Percentiles rank a stretch among this genome's conserved stretches.
phyloP scores from a whole-genome alignment of 2,329 filamentous ascomycete species.

The Alternaria solani region DNA sequence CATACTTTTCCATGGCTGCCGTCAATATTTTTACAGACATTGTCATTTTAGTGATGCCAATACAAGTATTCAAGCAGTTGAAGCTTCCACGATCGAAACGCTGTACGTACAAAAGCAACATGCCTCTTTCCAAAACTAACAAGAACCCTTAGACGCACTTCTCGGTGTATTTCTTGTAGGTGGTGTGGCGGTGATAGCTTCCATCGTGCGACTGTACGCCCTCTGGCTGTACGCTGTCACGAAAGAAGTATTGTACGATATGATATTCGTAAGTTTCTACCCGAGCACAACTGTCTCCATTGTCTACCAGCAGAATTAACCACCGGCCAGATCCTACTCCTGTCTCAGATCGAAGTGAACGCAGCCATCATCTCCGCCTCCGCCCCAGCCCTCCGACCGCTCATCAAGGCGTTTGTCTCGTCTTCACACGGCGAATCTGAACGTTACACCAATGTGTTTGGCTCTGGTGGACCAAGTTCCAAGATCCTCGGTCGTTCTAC shows the following conservation, averaged over 20 bases:
- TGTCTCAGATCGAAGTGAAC: conserved; percentile 54
- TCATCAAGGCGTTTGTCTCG: conserved; percentile 36
- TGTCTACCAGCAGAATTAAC: no score
- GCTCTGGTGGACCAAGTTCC: neutral
- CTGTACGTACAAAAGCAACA: no score
- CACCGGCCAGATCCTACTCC: conserved; percentile 37
- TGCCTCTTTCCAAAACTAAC: no score
- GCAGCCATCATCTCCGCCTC: conserved; percentile 53
- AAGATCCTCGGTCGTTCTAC: no score
- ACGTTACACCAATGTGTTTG: no score
- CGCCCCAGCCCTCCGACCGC: conserved; percentile 49
- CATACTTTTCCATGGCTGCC: conserved; percentile 28
- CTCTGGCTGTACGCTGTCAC: conserved; percentile 30
- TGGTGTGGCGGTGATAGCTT: conserved; percentile 29
- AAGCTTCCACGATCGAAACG: no score
- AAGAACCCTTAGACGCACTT: no score
- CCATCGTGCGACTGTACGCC: conserved; percentile 28
- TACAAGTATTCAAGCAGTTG: no score
- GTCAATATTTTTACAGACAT: conserved; percentile 31
- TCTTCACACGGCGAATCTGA: no score
- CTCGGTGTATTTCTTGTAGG: conserved; percentile 26
- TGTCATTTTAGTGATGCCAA: conserved; percentile 26
- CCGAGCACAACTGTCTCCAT: no score
- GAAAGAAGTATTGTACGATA: conserved; percentile 26
- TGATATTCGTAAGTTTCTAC: conserved; percentile 26